A percentile compares a stretch with the other conserved stretches of the same genome.
Evolutionary conservation across 176 grass and related monocot species (phyloP).

Genomic region (Guadua angustifolia): DNA sequence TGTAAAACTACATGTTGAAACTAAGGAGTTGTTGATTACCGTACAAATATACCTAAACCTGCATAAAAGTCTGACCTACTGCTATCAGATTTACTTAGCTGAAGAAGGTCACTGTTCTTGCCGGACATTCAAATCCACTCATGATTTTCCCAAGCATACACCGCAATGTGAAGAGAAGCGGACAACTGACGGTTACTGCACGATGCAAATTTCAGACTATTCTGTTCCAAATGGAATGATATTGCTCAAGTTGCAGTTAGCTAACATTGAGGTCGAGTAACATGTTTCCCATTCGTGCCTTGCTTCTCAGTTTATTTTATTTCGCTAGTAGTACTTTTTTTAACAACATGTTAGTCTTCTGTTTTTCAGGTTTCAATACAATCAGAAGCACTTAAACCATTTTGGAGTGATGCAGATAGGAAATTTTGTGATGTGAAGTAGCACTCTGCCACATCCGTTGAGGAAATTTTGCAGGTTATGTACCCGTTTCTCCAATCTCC

Average conservation of each 20-base stretch:
- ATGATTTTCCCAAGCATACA: no score
- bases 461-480: background rate
- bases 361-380: background rate
- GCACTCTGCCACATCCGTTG: background rate
- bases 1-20: background rate
- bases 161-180: no score
- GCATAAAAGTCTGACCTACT: background rate
- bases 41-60: constrained; percentile 14
- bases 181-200: background rate
- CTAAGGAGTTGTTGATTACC: background rate
- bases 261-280: background rate
- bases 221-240: background rate
- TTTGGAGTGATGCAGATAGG: background rate
- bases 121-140: no score
- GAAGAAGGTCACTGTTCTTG: no score
- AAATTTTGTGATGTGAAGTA: background rate
- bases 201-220: background rate
- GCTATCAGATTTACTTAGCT: background rate
- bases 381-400: background rate
- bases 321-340: background rate
- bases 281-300: background rate
- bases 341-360: background rate
- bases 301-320: background rate
- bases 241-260: background rate
- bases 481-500: background rate